Evolutionary conservation across 805 yeast species (phyloP).

Genomic region (Nakazawaea peltata): DNA sequence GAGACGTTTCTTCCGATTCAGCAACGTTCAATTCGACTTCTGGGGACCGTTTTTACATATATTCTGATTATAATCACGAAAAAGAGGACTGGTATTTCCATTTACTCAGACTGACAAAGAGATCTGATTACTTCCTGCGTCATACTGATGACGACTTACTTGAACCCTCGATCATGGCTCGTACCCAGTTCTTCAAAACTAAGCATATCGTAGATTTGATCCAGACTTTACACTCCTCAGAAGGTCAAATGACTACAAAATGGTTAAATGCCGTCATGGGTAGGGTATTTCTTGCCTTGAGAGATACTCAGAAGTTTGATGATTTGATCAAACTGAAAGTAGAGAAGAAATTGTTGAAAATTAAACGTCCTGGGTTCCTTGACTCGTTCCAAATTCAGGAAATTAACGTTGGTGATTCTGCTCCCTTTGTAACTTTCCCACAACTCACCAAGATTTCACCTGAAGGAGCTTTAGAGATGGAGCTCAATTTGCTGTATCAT

Average conservation of each 20-base stretch:
- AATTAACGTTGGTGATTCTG: slow-evolving; percentile 68
- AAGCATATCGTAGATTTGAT: slow-evolving; percentile 66
- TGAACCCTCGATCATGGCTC: slow-evolving; percentile 61
- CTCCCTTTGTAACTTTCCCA: slow-evolving; percentile 76
- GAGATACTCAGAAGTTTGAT: slow-evolving; percentile 62
- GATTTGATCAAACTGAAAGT: slow-evolving; percentile 50
- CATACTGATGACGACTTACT: slow-evolving; percentile 23
- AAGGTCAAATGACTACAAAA: slow-evolving; percentile 72
- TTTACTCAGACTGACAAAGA: slow-evolving; percentile 67
- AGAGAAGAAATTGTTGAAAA: slow-evolving; percentile 64
- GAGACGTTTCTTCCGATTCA: slow-evolving; percentile 25
- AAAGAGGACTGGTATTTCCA: slow-evolving; percentile 95
- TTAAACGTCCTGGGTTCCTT: slow-evolving; percentile 80
- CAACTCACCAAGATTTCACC: slow-evolving; percentile 61
- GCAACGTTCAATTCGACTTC: too few species aligned
- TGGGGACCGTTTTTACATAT: slow-evolving; percentile 46
- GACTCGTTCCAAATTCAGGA: slow-evolving; percentile 73
- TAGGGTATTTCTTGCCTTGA: slow-evolving; percentile 68
- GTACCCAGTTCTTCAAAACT: slow-evolving; percentile 64
- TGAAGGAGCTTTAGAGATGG: slow-evolving; percentile 65
- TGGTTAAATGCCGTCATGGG: slow-evolving; percentile 92
- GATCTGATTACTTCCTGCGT: slow-evolving; percentile 18
- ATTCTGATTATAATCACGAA: slow-evolving; percentile 68
- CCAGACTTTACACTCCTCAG: slow-evolving; percentile 72
- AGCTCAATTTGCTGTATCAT: slow-evolving; percentile 54